Conservation (phyloP, 306 rosid genomes). For the Acmispon strigosus region DNA sequence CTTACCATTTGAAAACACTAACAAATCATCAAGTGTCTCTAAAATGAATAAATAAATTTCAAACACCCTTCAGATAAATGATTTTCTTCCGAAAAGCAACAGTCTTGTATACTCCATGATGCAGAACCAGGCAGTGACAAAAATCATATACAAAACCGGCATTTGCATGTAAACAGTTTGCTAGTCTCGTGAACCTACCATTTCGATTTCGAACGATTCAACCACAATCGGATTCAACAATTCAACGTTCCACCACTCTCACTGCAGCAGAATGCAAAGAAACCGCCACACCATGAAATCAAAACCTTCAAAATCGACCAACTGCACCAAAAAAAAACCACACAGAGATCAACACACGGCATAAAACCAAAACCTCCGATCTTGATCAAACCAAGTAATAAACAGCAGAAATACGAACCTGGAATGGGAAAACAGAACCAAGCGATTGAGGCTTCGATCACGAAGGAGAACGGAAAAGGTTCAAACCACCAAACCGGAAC, state of each 20-base stretch:
- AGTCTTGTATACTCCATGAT: neutral
- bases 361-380: neutral
- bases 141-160: neutral
- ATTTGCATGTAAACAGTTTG: conserved; percentile 5
- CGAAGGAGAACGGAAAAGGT: neutral
- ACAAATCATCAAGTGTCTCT: neutral
- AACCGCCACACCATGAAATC: neutral
- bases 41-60: conserved; percentile 1
- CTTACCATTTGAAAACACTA: neutral
- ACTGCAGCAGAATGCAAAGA: conserved; percentile 1
- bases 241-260: neutral
- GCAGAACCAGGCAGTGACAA: neutral
- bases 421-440: conserved; percentile 14
- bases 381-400: neutral
- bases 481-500: conserved; percentile 15
- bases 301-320: conserved; percentile 3
- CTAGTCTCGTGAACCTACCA: conserved; percentile 15
- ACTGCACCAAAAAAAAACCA: neutral
- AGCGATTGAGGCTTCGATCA: conserved; percentile 23
- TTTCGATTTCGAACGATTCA: neutral
- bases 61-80: conserved; percentile 8
- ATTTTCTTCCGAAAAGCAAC: neutral
- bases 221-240: neutral
- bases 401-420: neutral
- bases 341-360: neutral